These are phyloP conservation scores for Saccharomycopsis sp. DNA, from an alignment of 805 yeast genomes.

Conservation along the genomic window DNA sequence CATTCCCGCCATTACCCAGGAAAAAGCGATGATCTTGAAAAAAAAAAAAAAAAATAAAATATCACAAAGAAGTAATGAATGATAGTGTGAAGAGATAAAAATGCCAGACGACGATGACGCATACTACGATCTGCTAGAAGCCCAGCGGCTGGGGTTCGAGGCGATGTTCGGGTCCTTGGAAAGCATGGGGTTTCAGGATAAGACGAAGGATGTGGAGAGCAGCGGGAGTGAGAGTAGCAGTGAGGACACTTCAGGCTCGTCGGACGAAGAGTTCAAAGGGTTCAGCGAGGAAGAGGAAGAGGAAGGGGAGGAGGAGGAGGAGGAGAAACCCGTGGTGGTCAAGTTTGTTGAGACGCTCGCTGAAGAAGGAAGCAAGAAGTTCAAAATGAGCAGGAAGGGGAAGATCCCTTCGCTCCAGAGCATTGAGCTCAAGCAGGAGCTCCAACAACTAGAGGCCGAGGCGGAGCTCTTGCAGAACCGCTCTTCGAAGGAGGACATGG, in stretches of 20 bases:
- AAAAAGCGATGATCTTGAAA: no score
- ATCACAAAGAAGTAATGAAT: no score
- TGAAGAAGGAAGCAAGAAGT: slow-evolving; percentile 20
- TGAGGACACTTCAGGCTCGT: slow-evolving; percentile 9
- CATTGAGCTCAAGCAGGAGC: slow-evolving; percentile 30
- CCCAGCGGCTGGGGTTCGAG: slow-evolving; percentile 51
- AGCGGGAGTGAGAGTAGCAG: not conserved
- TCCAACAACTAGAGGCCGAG: slow-evolving; percentile 28
- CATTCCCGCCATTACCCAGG: no score
- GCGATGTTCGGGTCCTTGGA: slow-evolving; percentile 55
- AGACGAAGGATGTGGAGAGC: slow-evolving; percentile 14
- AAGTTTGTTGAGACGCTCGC: slow-evolving; percentile 10
- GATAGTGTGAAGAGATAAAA: no score
- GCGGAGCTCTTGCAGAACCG: slow-evolving; percentile 23
- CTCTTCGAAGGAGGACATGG: slow-evolving; percentile 33
- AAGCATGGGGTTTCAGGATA: slow-evolving; percentile 40
- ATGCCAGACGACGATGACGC: slow-evolving; percentile 3
- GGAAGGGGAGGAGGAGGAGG: slow-evolving; percentile 23
- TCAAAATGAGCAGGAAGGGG: slow-evolving; percentile 45
- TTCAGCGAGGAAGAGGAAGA: slow-evolving; percentile 25
- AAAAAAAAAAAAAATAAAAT: no score
- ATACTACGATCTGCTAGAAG: slow-evolving; percentile 27
- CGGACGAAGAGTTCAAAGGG: slow-evolving; percentile 23
- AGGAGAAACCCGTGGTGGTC: slow-evolving; percentile 34
- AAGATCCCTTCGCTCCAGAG: slow-evolving; percentile 41